Percentiles rank a stretch among this genome's conserved stretches.
Evolutionary conservation across 2,329 filamentous ascomycete species (phyloP).

Genomic region (Fusarium oligoseptatum): DNA sequence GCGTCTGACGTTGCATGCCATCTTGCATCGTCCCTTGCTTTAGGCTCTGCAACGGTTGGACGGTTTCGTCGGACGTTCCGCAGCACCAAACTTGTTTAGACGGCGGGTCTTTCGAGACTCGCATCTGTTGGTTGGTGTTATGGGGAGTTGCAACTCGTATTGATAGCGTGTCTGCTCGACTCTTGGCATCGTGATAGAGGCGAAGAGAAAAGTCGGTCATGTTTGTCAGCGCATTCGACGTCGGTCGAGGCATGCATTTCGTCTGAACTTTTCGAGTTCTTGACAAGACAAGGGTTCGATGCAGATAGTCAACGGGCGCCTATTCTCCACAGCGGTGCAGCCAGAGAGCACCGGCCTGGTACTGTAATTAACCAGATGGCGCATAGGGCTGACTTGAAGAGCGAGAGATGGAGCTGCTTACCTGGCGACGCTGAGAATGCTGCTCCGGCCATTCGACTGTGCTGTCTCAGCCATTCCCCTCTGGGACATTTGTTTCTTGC

Average conservation of each 20-base stretch:
- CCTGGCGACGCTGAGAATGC: constrained; percentile 6
- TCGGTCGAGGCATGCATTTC: background rate
- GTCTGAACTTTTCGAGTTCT: background rate
- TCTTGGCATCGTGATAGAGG: background rate
- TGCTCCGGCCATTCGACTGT: background rate
- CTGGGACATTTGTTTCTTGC: background rate
- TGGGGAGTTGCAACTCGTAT: background rate
- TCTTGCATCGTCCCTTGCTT: constrained; percentile 20
- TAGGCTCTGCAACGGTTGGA: constrained; percentile 3
- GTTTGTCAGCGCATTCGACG: background rate
- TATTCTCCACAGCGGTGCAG: constrained; percentile 7
- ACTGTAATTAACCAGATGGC: background rate
- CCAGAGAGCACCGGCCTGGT: constrained; percentile 1
- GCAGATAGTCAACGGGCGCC: constrained; percentile 1
- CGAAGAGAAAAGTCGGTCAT: background rate
- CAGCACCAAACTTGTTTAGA: background rate
- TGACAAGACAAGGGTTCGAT: constrained; percentile 5
- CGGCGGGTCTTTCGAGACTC: background rate
- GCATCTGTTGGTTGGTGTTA: background rate
- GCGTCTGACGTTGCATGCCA: constrained; percentile 3
- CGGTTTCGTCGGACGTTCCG: background rate
- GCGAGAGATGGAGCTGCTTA: background rate
- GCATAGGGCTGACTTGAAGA: constrained; percentile 12
- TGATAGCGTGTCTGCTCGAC: background rate
- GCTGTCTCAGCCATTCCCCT: background rate